Conservation (phyloP, 2,329 filamentous ascomycete genomes). For the Rhinocladiella mackenziei region DNA sequence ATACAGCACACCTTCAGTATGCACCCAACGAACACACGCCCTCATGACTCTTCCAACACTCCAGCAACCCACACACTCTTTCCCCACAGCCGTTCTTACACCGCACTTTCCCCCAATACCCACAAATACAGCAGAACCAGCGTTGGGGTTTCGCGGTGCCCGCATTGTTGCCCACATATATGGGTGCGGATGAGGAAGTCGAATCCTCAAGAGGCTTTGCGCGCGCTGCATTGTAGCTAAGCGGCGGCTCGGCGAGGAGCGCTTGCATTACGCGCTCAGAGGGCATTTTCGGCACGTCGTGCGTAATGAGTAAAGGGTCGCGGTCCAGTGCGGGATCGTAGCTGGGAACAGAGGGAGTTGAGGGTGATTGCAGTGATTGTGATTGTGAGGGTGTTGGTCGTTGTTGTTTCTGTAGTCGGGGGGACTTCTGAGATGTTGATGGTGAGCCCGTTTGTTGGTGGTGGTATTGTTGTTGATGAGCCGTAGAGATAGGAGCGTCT, state of each 20-base stretch:
- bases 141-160: constrained; percentile 35
- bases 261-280: constrained; percentile 45
- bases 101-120: constrained; percentile 49
- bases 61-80: constrained; percentile 44
- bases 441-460: constrained; percentile 13
- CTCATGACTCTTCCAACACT: constrained; percentile 47
- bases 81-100: constrained; percentile 45
- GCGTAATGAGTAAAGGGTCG: constrained; percentile 34
- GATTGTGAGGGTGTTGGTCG: constrained; percentile 8
- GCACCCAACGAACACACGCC: constrained; percentile 29
- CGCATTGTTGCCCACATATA: constrained; percentile 6
- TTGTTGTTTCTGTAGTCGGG: constrained; percentile 12
- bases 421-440: constrained; percentile 24
- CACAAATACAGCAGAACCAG: constrained; percentile 47
- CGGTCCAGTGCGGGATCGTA: constrained; percentile 32
- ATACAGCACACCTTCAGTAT: constrained; percentile 11
- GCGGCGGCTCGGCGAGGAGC: constrained; percentile 44
- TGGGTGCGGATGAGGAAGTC: constrained; percentile 14
- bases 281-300: constrained; percentile 41
- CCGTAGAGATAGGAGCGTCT: constrained; percentile 7
- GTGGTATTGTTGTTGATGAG: not conserved
- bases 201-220: constrained; percentile 33
- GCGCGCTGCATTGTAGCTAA: constrained; percentile 46
- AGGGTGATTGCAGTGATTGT: not conserved
- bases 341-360: constrained; percentile 13